Conservation (phyloP, 305 asterid species). For the Fraxinus paxiana region DNA sequence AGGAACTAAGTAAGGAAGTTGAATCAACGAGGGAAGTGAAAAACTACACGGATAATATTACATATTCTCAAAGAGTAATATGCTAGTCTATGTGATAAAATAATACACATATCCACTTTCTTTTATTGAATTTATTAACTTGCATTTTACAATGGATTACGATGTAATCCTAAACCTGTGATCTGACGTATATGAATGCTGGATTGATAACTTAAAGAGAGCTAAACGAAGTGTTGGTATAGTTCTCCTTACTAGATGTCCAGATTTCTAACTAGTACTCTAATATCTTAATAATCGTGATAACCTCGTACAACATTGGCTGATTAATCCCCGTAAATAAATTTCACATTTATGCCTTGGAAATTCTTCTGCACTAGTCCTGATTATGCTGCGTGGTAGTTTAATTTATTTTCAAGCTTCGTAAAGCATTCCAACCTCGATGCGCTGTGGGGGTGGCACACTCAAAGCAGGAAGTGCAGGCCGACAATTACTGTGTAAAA, state of each 20-base stretch:
- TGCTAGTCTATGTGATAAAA: neutral
- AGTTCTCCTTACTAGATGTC: neutral
- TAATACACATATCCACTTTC: neutral
- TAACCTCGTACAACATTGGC: neutral
- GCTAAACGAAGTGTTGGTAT: neutral
- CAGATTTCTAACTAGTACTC: neutral
- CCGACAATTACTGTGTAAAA: constrained; percentile 41
- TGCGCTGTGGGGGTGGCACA: constrained; percentile 33
- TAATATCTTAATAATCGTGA: neutral
- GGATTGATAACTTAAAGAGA: neutral
- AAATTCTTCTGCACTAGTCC: neutral
- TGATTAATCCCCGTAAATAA: neutral
- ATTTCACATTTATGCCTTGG: neutral
- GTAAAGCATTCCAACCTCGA: constrained; percentile 46
- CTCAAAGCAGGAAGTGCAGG: constrained; percentile 38
- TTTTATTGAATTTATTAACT: neutral
- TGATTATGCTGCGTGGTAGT: neutral
- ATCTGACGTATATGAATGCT: neutral
- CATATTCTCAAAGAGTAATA: neutral
- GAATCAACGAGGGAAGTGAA: neutral
- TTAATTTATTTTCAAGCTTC: constrained; percentile 24
- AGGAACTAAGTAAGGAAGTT: neutral
- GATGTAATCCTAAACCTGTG: neutral
- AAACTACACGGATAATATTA: neutral
- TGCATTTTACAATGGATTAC: neutral